Base-by-base conservation (phyloP, 139 green algal species). In the Picochlorum costavermella region DNA sequence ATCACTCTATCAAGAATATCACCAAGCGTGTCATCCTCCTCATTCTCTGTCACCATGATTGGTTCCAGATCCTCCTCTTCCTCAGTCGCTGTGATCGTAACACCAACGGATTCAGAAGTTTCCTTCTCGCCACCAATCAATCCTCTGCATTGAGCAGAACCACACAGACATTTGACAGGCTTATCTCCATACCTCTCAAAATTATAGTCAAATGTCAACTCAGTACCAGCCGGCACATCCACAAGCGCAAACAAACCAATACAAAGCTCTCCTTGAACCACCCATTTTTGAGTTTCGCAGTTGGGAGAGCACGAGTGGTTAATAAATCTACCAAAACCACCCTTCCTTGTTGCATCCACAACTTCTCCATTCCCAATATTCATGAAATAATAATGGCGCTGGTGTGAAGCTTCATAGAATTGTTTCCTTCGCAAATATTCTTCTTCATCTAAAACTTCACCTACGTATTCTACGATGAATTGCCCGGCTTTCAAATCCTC, bases 381-480 rank as follows among this genome's bases (percentile, higher is more conserved):
- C 94, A 99, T 99, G 85, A 99, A 99, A 75, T 99, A 99, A 73
- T 92, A 95, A 78, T 99, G 94, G 5, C 89, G 82, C 82, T 96
- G 83, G 1, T 84, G 84, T 26, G 71, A 73, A 12, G 69, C 69
- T 6, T 76, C 75, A 67, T 97, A 99, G 67, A 84, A 87, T 29
- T 85, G 73, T 77, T 96, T 95, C 23, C 67, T 63, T 49, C 81
- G 71, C 53, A 76, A 56, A 78, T 98, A 97, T 81, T 94, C 85
- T 64, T 94, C 85, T 71, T 97, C 90, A 70, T 97, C 86, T 60
- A 98, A 82, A 68, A 98, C 88, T 80, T 96, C 92, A 20, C 93
- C 93, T 17, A 96, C 84, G 75, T 99, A 99, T 73, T 99, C 92
- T 20, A 97, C 90, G 33, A 98, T 76, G 74, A 99, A 98, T 63